Evolutionary conservation across 2,329 filamentous ascomycete genomes (phyloP), one percentile per base, ranked within the genome.

Genomic region (Nectriaceae sp.): DNA sequence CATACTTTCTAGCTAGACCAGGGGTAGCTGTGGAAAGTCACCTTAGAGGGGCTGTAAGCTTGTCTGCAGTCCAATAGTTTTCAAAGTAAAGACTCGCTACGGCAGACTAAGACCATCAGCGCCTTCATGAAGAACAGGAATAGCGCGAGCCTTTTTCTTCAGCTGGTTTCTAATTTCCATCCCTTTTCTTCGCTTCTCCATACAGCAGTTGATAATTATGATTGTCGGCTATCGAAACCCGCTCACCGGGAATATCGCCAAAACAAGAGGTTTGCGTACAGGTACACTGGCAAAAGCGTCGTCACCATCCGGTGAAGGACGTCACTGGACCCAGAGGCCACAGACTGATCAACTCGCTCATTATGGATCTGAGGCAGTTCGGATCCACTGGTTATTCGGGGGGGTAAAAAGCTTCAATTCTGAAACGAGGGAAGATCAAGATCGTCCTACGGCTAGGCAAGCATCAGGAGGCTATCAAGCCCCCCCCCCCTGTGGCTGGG

Each of bases 361-460:
- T 18, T 11, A 36, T 36, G 13, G 20, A 5, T n/a, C n/a, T 21
- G 37, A 21, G 10, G n/a, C 37, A 39, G 37, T 21, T 18, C 10
- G 10, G 37, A 11, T 18, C 37, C 37, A 39, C 37, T 36, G 33
- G n/a, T 36, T 21, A 39, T 39, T 21, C 13, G 37, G n/a, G 11
- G 19, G 37, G 8, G 20, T 11, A 18, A 29, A 24, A 39, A 47
- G 21, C 38, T 41, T 26, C 31, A n/a, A 42, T 53, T 37, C 52
- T 60, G 56, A 57, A 56, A 57, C 54, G 52, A 47, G 46, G 42
- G 54, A 47, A 60, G 52, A 59, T 59, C 55, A 53, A 56, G 53
- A 59, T 58, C 49, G 44, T 45, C 55, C 5, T 39, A n/a, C 37
- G 18, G 8, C 37, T 21, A 21, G 37, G 20, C 37, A 39, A 21